phyloP scores from a whole-genome alignment of 2,329 filamentous ascomycete species.

The Fusarium nygamai region DNA sequence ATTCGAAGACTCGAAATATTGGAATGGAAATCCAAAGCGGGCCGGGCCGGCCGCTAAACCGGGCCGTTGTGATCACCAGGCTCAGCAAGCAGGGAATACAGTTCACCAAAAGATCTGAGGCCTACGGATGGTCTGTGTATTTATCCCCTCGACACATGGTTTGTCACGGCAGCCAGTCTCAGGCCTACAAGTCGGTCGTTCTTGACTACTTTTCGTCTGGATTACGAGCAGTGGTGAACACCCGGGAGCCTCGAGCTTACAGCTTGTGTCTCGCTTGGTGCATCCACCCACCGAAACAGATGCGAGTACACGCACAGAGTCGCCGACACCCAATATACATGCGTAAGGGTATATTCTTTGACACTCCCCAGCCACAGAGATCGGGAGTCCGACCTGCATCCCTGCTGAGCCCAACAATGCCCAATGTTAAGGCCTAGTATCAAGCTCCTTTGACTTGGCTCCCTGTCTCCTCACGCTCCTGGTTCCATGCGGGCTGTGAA shows the following conservation, averaged over 20 bases:
- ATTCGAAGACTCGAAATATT: slow-evolving; percentile 6
- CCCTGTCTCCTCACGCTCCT: slow-evolving; percentile 27
- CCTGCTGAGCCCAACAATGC: slow-evolving; percentile 42
- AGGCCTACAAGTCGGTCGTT: slow-evolving; percentile 30
- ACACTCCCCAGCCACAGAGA: slow-evolving; percentile 33
- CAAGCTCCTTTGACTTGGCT: slow-evolving; percentile 3
- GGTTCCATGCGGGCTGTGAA: slow-evolving; percentile 43
- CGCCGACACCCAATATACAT: slow-evolving; percentile 29
- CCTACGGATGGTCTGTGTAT: slow-evolving; percentile 24
- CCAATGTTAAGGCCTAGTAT: slow-evolving; percentile 29
- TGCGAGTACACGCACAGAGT: slow-evolving; percentile 19
- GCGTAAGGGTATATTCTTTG: slow-evolving; percentile 30
- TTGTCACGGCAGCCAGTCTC: slow-evolving; percentile 14
- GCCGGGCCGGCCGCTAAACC: slow-evolving; percentile 41
- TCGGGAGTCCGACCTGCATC: slow-evolving; percentile 29
- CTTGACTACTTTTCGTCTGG: slow-evolving; percentile 23
- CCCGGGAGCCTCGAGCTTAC: slow-evolving; percentile 26
- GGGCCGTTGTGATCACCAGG: slow-evolving; percentile 38
- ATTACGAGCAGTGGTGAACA: slow-evolving; percentile 28
- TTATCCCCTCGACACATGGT: slow-evolving; percentile 19
- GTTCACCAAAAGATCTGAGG: slow-evolving; percentile 10
- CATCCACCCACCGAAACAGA: slow-evolving; percentile 31
- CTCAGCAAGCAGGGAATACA: slow-evolving; percentile 20
- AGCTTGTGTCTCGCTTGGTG: slow-evolving; percentile 28
- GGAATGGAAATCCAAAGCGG: slow-evolving; percentile 34